A percentile compares a stretch with the other conserved stretches of the same genome.
phyloP scores from a whole-genome alignment of 352 stramenopile species.

The Phytophthora multivora region DNA sequence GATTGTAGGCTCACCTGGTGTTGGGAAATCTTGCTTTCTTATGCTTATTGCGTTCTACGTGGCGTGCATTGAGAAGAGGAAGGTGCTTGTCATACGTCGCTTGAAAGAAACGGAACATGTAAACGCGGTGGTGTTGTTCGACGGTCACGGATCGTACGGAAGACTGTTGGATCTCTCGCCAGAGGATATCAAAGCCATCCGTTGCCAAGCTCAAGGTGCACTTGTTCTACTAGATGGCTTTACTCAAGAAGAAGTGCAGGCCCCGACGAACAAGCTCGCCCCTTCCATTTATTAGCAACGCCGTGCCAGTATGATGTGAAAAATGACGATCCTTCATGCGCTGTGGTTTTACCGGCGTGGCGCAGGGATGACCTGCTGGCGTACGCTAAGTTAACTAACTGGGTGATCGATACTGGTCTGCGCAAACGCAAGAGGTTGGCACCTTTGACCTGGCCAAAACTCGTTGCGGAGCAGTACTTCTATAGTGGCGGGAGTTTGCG shows the following conservation, averaged over 20 bases:
- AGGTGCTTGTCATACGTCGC: constrained; percentile 28
- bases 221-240: constrained; percentile 27
- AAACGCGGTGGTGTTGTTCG: constrained; percentile 21
- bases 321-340: constrained; percentile 11
- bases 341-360: constrained; percentile 34
- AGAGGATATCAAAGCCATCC: not conserved
- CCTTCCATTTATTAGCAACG: constrained; percentile 23
- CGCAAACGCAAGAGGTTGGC: not conserved
- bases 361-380: constrained; percentile 7
- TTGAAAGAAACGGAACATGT: constrained; percentile 4
- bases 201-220: not conserved
- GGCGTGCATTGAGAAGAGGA: constrained; percentile 14
- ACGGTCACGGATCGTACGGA: constrained; percentile 11
- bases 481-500: not conserved
- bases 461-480: not conserved
- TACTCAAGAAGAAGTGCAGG: not conserved
- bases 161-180: constrained; percentile 2
- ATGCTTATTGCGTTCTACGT: constrained; percentile 28
- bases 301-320: constrained; percentile 31
- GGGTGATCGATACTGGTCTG: not conserved
- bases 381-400: not conserved
- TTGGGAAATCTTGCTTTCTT: constrained; percentile 30
- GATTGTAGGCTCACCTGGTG: constrained; percentile 22
- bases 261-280: not conserved
- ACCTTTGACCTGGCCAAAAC: not conserved